Base-by-base conservation (phyloP, 139 green algal genomes). In the Haematococcus sp. region DNA sequence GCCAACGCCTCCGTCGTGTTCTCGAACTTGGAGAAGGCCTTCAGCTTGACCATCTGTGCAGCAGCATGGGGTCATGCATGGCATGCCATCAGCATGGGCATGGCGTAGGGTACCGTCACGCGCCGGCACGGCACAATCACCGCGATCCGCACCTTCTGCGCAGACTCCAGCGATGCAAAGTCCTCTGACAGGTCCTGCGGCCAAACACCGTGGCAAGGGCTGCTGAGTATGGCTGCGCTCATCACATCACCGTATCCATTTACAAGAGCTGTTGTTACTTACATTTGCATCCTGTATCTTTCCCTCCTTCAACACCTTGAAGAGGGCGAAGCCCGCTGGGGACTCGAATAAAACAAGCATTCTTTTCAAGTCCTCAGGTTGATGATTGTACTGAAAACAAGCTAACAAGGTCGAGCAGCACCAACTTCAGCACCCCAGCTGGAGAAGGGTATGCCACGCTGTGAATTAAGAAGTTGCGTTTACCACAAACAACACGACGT, bases 341-440 rank as follows among this genome's bases (percentile, higher is more conserved):
- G 90, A 97, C 74, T 99, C 95, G 46, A 98, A 98, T 1, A 99
- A 81, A 0, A 98, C 72, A 61, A 99, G 70, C 95, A 99, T 97
- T 3, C 16, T 33, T 5, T 67, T 20, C 22, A 32, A 61, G n/a
- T 61, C 22, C 4, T 61, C n/a, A 61, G 5, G 59, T 4, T 27
- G 15, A n/a, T n/a, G 7, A 32, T 13, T 61, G 54, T 61, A 7
- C 15, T 7, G 9, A 27, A 61, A 27, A 61, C 15, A 13, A 32
- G 9, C 54, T 27, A 11, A 19, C 9, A 27, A 11, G n/a, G 15
- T 11, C 4, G 23, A 61, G 54, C 22, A 13, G 17, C 11, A 7
- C 40, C 7, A 11, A 49, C 40, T 49, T 49, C 40, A 49, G 40
- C 7, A 49, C 40, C 40, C 40, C 40, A 49, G 40, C 40, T 19